A percentile compares a stretch with the other conserved stretches of the same genome.
Evolutionary conservation across 768 basidiomycete species (phyloP).

Genomic region (Lactarius deliciosus): DNA sequence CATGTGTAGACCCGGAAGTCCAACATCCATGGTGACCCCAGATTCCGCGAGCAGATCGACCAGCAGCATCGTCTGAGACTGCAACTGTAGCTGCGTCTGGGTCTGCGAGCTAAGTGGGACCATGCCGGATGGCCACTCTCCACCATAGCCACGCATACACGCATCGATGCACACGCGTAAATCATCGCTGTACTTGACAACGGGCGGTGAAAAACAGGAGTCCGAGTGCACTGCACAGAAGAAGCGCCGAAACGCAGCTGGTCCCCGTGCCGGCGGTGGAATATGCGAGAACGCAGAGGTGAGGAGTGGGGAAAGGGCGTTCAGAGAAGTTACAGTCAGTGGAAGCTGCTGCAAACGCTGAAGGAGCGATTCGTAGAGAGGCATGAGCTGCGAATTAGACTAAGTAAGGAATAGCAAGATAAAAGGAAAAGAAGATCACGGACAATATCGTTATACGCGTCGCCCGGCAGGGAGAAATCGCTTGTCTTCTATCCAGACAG

Average conservation of each 20-base stretch:
- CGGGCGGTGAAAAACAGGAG: slow-evolving; percentile 5
- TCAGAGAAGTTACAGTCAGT: slow-evolving; percentile 3
- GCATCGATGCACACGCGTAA: slow-evolving; percentile 19
- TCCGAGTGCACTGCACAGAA: not conserved
- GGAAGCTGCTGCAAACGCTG: slow-evolving; percentile 13
- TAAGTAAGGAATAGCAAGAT: not conserved
- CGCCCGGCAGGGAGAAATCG: not conserved
- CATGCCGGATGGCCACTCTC: slow-evolving; percentile 16
- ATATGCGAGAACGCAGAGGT: slow-evolving; percentile 21
- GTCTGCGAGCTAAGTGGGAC: slow-evolving; percentile 13
- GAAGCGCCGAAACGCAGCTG: slow-evolving; percentile 16
- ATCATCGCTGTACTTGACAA: slow-evolving; percentile 14
- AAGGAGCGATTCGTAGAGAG: slow-evolving; percentile 19
- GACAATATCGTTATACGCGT: slow-evolving; percentile 19
- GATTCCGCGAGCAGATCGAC: not conserved
- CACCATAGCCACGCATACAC: slow-evolving; percentile 15
- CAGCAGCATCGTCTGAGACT: not conserved
- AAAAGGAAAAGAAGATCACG: not conserved
- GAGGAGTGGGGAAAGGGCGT: slow-evolving; percentile 18
- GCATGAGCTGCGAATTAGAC: slow-evolving; percentile 12
- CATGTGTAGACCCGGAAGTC: not conserved
- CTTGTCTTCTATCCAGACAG: slow-evolving; percentile 24
- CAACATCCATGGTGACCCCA: not conserved
- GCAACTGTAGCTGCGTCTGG: slow-evolving; percentile 2
- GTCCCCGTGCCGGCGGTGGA: slow-evolving; percentile 18